Percentiles rank a stretch among this genome's conserved stretches.
Conservation (phyloP, 1,284 basidiomycete genomes). For the Megacollybia platyphylla region DNA sequence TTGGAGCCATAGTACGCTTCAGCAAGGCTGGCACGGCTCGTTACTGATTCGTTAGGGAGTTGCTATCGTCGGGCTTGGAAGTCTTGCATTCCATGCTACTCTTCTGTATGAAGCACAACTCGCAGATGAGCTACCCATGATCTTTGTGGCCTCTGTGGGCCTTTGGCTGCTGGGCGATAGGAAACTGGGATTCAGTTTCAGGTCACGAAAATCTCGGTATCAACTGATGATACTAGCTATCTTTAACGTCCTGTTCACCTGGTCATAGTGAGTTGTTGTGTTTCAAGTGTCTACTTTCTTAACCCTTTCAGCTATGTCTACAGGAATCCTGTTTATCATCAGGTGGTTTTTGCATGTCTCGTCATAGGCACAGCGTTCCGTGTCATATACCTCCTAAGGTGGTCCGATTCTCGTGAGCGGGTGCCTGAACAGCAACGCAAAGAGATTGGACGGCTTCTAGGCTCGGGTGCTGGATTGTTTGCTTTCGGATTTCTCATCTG, state of each 20-base stretch:
- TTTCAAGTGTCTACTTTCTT: background rate
- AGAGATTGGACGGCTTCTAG: slow-evolving; percentile 28
- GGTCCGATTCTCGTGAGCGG: slow-evolving; percentile 22
- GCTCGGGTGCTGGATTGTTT: slow-evolving; percentile 34
- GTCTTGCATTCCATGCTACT: slow-evolving; percentile 58
- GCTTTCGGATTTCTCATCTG: slow-evolving; percentile 49
- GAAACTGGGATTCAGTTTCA: slow-evolving; percentile 32
- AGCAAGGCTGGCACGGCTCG: background rate
- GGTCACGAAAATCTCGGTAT: slow-evolving; percentile 19
- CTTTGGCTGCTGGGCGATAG: slow-evolving; percentile 45
- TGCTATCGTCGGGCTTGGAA: slow-evolving; percentile 47
- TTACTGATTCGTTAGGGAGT: slow-evolving; percentile 29
- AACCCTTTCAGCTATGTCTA: slow-evolving; percentile 27
- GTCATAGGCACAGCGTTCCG: slow-evolving; percentile 32
- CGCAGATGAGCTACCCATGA: slow-evolving; percentile 62
- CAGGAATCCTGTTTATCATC: slow-evolving; percentile 58
- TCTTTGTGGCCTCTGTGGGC: slow-evolving; percentile 43
- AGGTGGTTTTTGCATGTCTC: slow-evolving; percentile 44
- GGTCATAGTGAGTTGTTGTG: slow-evolving; percentile 40
- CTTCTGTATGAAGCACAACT: slow-evolving; percentile 57
- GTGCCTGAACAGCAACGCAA: slow-evolving; percentile 30
- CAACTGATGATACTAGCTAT: slow-evolving; percentile 20
- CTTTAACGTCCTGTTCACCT: slow-evolving; percentile 46
- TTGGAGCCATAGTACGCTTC: slow-evolving; percentile 35
- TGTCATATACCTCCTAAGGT: slow-evolving; percentile 34